Conservation (phyloP, 352 stramenopile genomes). For the Globisporangium sylvaticum region DNA sequence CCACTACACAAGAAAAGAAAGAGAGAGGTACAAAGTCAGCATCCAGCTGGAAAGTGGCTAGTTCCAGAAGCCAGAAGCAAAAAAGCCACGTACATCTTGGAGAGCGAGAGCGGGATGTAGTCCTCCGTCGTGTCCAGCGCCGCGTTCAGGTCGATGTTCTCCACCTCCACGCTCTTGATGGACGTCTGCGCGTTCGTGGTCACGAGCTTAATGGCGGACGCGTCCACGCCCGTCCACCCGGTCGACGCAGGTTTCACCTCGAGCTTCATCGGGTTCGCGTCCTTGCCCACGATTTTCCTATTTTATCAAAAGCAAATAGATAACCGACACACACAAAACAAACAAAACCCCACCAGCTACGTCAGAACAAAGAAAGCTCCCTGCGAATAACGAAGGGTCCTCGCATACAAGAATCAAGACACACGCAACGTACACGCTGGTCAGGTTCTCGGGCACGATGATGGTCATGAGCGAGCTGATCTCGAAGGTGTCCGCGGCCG, state of each 20-base stretch:
- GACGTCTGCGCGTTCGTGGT: constrained; percentile 31
- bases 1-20: constrained; percentile 14
- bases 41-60: neutral
- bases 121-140: constrained; percentile 29
- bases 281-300: constrained; percentile 29
- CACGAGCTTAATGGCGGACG: constrained; percentile 30
- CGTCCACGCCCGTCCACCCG: constrained; percentile 32
- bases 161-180: constrained; percentile 35
- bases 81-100: constrained; percentile 32
- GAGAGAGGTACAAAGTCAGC: neutral
- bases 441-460: constrained; percentile 32
- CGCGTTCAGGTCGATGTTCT: constrained; percentile 38
- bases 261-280: constrained; percentile 24
- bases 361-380: neutral
- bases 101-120: constrained; percentile 40
- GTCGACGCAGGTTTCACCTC: constrained; percentile 39
- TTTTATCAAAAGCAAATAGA: neutral
- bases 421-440: constrained; percentile 22
- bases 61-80: neutral
- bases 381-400: neutral
- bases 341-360: neutral
- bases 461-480: constrained; percentile 46
- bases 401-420: neutral
- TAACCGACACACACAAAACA: neutral
- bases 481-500: constrained; percentile 32